Conservation (phyloP, 768 basidiomycete species). For the Phanerochaete carnosa region DNA sequence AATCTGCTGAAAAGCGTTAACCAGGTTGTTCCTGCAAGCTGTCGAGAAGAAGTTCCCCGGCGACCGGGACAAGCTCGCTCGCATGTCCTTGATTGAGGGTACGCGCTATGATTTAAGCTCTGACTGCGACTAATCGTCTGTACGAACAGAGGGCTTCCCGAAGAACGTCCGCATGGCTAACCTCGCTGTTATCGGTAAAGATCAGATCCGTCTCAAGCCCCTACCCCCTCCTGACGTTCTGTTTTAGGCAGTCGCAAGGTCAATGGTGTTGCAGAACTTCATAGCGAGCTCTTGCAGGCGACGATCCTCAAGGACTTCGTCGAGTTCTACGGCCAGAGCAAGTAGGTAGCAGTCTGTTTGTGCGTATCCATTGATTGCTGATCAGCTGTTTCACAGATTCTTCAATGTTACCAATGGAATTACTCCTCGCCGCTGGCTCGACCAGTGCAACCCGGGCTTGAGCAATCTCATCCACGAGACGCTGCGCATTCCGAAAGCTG, state of each 20-base stretch:
- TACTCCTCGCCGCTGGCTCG: slow-evolving; percentile 91
- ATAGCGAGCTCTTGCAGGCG: slow-evolving; percentile 82
- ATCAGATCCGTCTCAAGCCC: neutral
- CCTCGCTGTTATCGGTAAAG: slow-evolving; percentile 75
- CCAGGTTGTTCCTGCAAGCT: slow-evolving; percentile 70
- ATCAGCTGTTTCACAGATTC: slow-evolving; percentile 31
- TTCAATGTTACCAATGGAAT: slow-evolving; percentile 94
- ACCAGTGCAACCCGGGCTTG: slow-evolving; percentile 90
- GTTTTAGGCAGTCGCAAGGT: slow-evolving; percentile 62
- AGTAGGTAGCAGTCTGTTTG: slow-evolving; percentile 27
- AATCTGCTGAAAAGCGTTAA: neutral
- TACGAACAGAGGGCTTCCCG: slow-evolving; percentile 72
- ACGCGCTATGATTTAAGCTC: slow-evolving; percentile 2
- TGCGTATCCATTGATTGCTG: no score
- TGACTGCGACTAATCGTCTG: neutral
- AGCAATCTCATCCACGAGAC: slow-evolving; percentile 82
- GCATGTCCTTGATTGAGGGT: slow-evolving; percentile 95
- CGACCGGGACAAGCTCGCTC: slow-evolving; percentile 71
- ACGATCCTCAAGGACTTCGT: slow-evolving; percentile 92
- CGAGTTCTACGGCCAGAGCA: slow-evolving; percentile 86
- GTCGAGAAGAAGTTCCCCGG: slow-evolving; percentile 91
- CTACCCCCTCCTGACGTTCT: slow-evolving; percentile 13
- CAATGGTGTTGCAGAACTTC: slow-evolving; percentile 97
- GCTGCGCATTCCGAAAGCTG: slow-evolving; percentile 66
- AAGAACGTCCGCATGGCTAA: slow-evolving; percentile 90